These are phyloP conservation scores for Chaetomium sp. DNA, from an alignment of 2,329 filamentous ascomycete species.

Conservation along the genomic window DNA sequence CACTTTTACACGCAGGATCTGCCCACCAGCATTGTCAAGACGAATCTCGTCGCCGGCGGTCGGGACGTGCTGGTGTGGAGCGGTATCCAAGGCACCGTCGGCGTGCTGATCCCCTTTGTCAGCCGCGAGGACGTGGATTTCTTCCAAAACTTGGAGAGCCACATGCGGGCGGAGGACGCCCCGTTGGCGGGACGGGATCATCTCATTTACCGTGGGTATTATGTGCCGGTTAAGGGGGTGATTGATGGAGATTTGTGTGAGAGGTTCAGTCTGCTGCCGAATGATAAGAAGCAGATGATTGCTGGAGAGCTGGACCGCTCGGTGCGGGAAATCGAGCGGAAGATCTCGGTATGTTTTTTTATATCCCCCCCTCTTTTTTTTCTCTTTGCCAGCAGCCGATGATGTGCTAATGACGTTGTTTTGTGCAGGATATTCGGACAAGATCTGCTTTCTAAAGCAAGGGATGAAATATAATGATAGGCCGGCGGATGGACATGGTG, in stretches of 20 bases:
- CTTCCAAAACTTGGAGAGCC: constrained; percentile 88
- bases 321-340: constrained; percentile 88
- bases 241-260: constrained; percentile 98
- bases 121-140: constrained; percentile 93
- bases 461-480: no score
- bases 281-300: constrained; percentile 92
- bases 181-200: constrained; percentile 90
- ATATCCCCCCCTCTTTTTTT: not conserved
- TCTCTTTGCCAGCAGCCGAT: constrained; percentile 21
- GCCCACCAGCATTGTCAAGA: constrained; percentile 83
- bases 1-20: constrained; percentile 92
- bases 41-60: constrained; percentile 81
- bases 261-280: constrained; percentile 73
- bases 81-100: constrained; percentile 89
- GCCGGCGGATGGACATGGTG: not conserved
- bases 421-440: constrained; percentile 48
- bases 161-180: constrained; percentile 78
- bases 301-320: constrained; percentile 87
- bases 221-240: constrained; percentile 90
- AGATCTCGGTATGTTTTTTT: constrained; percentile 60
- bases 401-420: constrained; percentile 12
- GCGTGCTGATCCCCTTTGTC: constrained; percentile 85
- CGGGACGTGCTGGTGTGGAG: constrained; percentile 90
- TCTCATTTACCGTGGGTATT: constrained; percentile 91
- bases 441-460: constrained; percentile 48